Evolutionary conservation across 2,329 filamentous ascomycete genomes (phyloP).

Genomic region (Sporothrix pallida): DNA sequence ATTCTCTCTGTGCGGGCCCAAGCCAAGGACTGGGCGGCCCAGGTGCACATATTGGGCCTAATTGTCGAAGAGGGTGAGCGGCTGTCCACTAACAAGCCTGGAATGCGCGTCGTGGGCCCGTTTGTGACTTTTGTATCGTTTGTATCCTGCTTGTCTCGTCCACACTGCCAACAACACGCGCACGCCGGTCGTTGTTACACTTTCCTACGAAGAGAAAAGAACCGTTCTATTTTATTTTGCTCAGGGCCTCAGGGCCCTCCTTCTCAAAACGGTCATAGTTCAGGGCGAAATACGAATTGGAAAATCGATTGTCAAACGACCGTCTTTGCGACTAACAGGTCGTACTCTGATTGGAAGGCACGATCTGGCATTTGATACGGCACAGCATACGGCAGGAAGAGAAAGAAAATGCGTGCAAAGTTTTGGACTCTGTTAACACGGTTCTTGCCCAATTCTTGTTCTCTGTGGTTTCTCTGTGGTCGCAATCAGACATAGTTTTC

Average conservation of each 20-base stretch:
- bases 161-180: background rate
- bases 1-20: slow-evolving; percentile 1
- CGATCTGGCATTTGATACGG: background rate
- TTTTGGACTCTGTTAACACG: background rate
- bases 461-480: background rate
- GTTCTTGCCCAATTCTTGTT: background rate
- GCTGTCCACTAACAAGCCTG: slow-evolving; percentile 23
- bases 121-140: slow-evolving; percentile 21
- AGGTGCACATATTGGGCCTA: background rate
- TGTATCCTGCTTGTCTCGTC: background rate
- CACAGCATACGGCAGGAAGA: background rate
- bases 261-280: slow-evolving; percentile 23
- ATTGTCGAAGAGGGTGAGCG: background rate
- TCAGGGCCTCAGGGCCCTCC: background rate
- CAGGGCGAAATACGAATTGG: background rate
- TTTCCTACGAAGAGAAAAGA: slow-evolving; percentile 1
- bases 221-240: background rate
- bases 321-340: background rate
- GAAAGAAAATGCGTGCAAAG: background rate
- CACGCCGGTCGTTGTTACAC: background rate
- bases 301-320: no score
- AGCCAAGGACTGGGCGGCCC: background rate
- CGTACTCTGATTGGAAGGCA: background rate
- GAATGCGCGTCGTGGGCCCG: slow-evolving; percentile 30
- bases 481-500: background rate